Evolutionary conservation across 2,329 filamentous ascomycete genomes (phyloP).

Genomic region (Penicillium sp.): DNA sequence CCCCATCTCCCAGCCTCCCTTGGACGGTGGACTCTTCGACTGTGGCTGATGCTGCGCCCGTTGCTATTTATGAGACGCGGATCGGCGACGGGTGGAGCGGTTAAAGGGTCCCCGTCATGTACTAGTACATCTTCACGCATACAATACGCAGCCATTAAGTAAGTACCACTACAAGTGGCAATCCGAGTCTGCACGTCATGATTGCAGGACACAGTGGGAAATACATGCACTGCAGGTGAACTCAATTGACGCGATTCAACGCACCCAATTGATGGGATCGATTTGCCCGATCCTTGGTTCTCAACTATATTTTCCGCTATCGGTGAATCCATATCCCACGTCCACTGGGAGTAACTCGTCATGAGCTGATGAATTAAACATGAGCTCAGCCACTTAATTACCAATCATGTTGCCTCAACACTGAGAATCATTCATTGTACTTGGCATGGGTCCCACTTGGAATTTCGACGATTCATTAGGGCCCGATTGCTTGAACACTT

Average conservation of each 20-base stretch:
- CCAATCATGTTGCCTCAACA: too few relatives aligned
- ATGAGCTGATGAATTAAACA: background rate
- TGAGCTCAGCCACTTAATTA: too few relatives aligned
- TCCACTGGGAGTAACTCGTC: background rate
- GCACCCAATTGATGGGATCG: background rate
- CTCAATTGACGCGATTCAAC: background rate
- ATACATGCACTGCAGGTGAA: background rate
- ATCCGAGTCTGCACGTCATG: conserved; percentile 20
- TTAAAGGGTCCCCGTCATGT: background rate
- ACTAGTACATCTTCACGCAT: conserved; percentile 1
- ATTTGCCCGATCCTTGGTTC: background rate
- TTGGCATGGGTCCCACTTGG: too few relatives aligned
- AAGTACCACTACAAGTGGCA: conserved; percentile 1
- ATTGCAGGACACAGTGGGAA: conserved; percentile 5
- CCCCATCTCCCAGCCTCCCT: conserved; percentile 5
- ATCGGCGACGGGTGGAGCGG: conserved; percentile 1
- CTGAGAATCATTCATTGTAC: too few relatives aligned
- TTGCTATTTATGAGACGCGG: conserved; percentile 12
- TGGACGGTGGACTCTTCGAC: conserved; percentile 2
- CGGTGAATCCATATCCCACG: background rate
- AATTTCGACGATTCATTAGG: too few relatives aligned
- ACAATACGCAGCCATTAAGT: too few relatives aligned
- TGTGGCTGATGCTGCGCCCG: conserved; percentile 11
- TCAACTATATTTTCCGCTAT: background rate
- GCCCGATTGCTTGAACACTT: too few relatives aligned